A percentile compares a stretch with the other conserved stretches of the same genome.
These are phyloP conservation scores for Peniophora sp. DNA, from an alignment of 1,284 basidiomycete genomes.

Conservation along the genomic window DNA sequence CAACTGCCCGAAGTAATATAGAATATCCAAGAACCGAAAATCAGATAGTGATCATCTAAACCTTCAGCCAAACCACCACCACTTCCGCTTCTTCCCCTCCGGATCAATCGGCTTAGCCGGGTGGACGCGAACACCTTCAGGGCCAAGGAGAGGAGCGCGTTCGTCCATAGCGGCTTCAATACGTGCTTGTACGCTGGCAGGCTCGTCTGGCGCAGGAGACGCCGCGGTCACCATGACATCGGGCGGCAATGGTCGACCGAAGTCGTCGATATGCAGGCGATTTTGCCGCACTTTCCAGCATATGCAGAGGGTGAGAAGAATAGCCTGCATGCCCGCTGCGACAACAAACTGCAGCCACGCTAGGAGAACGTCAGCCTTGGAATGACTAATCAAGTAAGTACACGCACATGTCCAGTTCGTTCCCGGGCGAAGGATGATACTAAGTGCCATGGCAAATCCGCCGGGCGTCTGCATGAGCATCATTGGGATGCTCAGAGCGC, in stretches of 20 bases:
- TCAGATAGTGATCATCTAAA: no score
- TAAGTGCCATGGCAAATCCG: slow-evolving; percentile 80
- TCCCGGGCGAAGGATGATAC: slow-evolving; percentile 73
- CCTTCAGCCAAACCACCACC: no score
- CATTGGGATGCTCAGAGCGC: slow-evolving; percentile 87
- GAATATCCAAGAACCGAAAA: no score
- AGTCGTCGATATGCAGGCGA: slow-evolving; percentile 84
- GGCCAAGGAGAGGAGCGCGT: not conserved
- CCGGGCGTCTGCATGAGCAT: slow-evolving; percentile 96
- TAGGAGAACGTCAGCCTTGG: slow-evolving; percentile 18
- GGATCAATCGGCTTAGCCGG: no score
- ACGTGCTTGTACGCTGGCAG: no score
- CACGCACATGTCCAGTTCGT: slow-evolving; percentile 81
- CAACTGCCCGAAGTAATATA: no score
- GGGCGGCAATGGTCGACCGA: slow-evolving; percentile 57
- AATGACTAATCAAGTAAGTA: slow-evolving; percentile 1
- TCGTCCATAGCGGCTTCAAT: slow-evolving; percentile 10
- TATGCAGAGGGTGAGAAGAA: slow-evolving; percentile 75
- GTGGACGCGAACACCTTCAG: no score
- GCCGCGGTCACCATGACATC: slow-evolving; percentile 8
- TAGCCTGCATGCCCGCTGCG: slow-evolving; percentile 81
- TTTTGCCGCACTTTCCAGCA: slow-evolving; percentile 74
- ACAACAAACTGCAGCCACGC: slow-evolving; percentile 84
- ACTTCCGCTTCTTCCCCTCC: no score
- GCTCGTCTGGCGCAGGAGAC: not conserved